Evolutionary conservation across 2,329 filamentous ascomycete species (phyloP), one percentile per base, ranked within the genome.

Genomic region (Parafenestella ontariensis): DNA sequence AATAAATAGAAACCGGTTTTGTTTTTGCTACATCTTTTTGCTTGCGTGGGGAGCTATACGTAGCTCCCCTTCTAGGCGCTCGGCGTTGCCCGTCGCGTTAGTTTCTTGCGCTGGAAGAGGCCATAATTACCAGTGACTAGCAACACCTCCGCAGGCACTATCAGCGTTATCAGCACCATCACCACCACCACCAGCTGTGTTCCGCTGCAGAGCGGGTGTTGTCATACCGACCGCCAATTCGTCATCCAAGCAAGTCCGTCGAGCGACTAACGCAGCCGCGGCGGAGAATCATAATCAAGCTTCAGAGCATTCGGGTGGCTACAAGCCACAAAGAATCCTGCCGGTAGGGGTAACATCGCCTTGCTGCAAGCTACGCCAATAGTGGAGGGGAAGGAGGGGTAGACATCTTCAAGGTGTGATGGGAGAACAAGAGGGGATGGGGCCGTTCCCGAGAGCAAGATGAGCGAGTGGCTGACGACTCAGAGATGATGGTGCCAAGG

Each of bases 251-350:
- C 1, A 18, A 4, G 5, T 8, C 24, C 13, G 18, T 17, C 41
- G 24, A n/a, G n/a, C 5, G 15, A n/a, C 17, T 29, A 29, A n/a
- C 24, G 24, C 15, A 20, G 13, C 24, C 41, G 41, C n/a, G 8
- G 2, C 24, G 41, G 23, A 29, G n/a, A n/a, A 29, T n/a, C 18
- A 31, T 11, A 29, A 39, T 37, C 43, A 46, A 46, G 44, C 44
- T 46, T 39, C 45, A 47, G 17, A 46, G n/a, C n/a, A 39, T 43
- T 34, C 45, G 33, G 45, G 45, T 39, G 45, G 45, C 34, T 40
- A 40, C 23, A 37, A 31, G 45, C 45, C 34, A 47, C 45, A 23
- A 34, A 24, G 23, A 15, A 40, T 29, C 17, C 21, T 34, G 17
- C 18, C 18, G 21, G 37, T 28, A 47, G 34, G 21, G 24, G 24